phyloP scores from a whole-genome alignment of 805 yeast species.

The Blastobotrys attinorum region DNA sequence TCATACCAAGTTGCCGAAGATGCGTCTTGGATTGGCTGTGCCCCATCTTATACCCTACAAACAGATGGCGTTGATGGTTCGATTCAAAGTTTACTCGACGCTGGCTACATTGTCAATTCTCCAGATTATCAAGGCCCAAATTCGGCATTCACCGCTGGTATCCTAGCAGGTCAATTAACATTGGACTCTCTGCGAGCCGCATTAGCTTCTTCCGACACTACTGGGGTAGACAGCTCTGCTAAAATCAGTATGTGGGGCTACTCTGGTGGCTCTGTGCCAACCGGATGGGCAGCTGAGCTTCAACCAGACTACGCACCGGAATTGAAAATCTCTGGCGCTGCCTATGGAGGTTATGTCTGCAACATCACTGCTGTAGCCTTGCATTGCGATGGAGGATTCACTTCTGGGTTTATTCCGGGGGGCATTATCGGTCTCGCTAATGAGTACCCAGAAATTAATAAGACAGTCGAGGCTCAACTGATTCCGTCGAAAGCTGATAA shows the following conservation, averaged over 20 bases:
- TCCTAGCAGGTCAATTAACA: constrained; percentile 20
- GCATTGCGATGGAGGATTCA: constrained; percentile 13
- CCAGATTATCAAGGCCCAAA: constrained; percentile 19
- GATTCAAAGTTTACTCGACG: constrained; percentile 8
- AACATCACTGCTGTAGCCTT: constrained; percentile 17
- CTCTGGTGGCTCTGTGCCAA: constrained; percentile 25
- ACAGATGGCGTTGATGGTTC: constrained; percentile 9
- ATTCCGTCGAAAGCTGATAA: constrained; percentile 2
- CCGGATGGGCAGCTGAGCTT: constrained; percentile 23
- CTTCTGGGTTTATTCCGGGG: constrained; percentile 20
- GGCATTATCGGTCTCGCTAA: constrained; percentile 20
- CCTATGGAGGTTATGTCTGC: constrained; percentile 23
- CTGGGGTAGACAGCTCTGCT: constrained; percentile 12
- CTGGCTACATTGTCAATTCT: constrained; percentile 10
- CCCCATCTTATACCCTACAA: constrained; percentile 22
- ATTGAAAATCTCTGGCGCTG: constrained; percentile 20
- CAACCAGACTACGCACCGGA: constrained; percentile 23
- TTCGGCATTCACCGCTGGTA: constrained; percentile 15
- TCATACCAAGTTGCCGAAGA: constrained; percentile 27
- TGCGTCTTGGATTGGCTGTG: constrained; percentile 21
- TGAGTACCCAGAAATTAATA: constrained; percentile 16
- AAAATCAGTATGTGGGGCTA: constrained; percentile 21
- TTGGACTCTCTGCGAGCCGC: constrained; percentile 26
- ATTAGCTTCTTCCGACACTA: constrained; percentile 8
- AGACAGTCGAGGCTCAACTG: constrained; percentile 6